phyloP scores from a whole-genome alignment of 306 rosid species.

The Styphnolobium japonicum region DNA sequence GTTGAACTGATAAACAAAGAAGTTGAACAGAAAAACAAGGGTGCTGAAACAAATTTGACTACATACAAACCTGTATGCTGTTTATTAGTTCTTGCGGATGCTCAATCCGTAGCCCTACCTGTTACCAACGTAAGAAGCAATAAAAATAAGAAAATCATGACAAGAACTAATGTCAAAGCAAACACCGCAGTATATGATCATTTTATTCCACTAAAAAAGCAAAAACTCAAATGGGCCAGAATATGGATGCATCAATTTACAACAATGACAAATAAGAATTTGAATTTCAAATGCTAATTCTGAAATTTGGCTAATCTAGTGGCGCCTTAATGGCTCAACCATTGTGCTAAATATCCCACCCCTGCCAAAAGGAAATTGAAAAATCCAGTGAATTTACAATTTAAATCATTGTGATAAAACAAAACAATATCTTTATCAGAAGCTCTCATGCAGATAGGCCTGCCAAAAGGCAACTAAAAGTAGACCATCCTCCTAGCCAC shows the following conservation, averaged over 20 bases:
- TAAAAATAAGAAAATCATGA: slow-evolving; percentile 14
- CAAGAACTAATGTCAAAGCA: slow-evolving; percentile 6
- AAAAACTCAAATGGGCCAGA: slow-evolving; percentile 7
- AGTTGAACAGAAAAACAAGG: not conserved
- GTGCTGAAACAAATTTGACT: not conserved
- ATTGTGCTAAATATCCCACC: not conserved
- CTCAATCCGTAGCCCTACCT: slow-evolving; percentile 96
- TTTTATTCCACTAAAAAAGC: not conserved
- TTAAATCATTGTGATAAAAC: not conserved
- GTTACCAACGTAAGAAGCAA: slow-evolving; percentile 30
- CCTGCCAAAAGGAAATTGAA: not conserved
- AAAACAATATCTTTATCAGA: not conserved
- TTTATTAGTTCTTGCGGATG: slow-evolving; percentile 93
- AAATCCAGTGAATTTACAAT: not conserved
- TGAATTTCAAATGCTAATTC: too few species aligned
- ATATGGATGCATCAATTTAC: slow-evolving; percentile 15
- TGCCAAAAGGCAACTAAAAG: not conserved
- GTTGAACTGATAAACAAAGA: not conserved
- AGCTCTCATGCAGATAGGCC: not conserved
- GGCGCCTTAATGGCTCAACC: not conserved
- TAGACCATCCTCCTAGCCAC: not conserved
- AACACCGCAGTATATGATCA: slow-evolving; percentile 2
- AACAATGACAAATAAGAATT: not conserved
- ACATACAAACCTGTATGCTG: slow-evolving; percentile 72
- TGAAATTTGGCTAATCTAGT: too few species aligned